Evolutionary conservation across 2,329 filamentous ascomycete genomes (phyloP).

Genomic region (Ophiostoma ips): DNA sequence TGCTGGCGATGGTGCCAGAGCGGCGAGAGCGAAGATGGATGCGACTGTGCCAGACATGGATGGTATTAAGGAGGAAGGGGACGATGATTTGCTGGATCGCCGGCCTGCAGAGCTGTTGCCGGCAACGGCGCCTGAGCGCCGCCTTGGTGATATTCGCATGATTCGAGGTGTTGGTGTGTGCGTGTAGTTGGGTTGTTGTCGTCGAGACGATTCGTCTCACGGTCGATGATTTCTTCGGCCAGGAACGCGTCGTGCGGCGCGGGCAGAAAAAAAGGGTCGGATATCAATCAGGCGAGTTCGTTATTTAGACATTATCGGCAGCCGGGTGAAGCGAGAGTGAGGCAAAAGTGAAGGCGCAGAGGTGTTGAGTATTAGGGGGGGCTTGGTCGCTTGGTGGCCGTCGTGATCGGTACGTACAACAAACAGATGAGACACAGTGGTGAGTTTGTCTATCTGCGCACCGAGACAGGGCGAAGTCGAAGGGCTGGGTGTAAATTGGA

Average conservation of each 20-base stretch:
- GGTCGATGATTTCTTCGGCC: background rate
- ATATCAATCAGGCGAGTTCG: background rate
- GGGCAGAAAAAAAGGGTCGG: background rate
- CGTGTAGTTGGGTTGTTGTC: background rate
- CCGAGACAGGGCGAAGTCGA: background rate
- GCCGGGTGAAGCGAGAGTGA: background rate
- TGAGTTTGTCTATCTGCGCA: background rate
- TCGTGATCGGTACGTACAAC: background rate
- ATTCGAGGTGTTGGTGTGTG: slow-evolving; percentile 13
- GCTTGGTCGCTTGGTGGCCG: background rate
- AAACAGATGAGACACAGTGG: background rate
- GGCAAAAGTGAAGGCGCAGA: background rate
- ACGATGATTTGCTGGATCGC: slow-evolving; percentile 13
- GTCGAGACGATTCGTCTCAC: background rate
- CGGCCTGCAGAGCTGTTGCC: slow-evolving; percentile 20
- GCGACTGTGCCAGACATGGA: slow-evolving; percentile 5
- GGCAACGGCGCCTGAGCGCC: slow-evolving; percentile 22
- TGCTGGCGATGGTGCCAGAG: slow-evolving; percentile 27
- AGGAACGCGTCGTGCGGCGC: background rate
- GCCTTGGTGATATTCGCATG: slow-evolving; percentile 35
- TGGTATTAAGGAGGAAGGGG: background rate
- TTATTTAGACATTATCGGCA: slow-evolving; percentile 3
- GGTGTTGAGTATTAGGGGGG: background rate
- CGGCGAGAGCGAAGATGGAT: slow-evolving; percentile 26
- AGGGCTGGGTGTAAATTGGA: background rate